Conservation (phyloP, 768 basidiomycete species). For the Trametes cingulata region DNA sequence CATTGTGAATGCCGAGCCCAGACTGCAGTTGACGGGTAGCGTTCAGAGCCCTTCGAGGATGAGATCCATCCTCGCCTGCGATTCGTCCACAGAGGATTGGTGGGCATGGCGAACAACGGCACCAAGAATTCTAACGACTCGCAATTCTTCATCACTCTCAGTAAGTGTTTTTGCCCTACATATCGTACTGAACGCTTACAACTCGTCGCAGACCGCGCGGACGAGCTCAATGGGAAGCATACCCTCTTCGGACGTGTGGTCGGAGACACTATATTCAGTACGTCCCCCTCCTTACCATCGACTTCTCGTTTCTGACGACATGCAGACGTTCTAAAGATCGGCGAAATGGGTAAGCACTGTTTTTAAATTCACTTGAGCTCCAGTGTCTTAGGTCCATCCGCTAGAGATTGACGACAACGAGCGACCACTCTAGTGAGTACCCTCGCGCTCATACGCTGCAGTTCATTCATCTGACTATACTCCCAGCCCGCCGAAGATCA, state of each 20-base stretch:
- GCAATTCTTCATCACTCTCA: slow-evolving; percentile 94
- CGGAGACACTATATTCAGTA: slow-evolving; percentile 89
- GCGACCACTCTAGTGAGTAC: slow-evolving; percentile 75
- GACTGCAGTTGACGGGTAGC: too few relatives aligned
- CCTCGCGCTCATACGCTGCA: not conserved
- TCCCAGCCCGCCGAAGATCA: slow-evolving; percentile 89
- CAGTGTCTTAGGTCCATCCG: slow-evolving; percentile 18
- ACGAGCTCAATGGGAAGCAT: slow-evolving; percentile 92
- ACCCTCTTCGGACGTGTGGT: slow-evolving; percentile 91
- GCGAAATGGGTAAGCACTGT: slow-evolving; percentile 69
- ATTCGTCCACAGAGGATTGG: slow-evolving; percentile 85
- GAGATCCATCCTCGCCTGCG: slow-evolving; percentile 92
- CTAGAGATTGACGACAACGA: slow-evolving; percentile 74
- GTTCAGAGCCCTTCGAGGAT: slow-evolving; percentile 87
- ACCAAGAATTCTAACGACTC: slow-evolving; percentile 88
- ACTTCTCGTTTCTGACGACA: not conserved
- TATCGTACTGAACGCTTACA: not conserved
- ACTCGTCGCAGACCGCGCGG: slow-evolving; percentile 67
- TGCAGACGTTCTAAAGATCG: slow-evolving; percentile 88
- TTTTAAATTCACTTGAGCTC: not conserved
- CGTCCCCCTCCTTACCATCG: slow-evolving; percentile 26
- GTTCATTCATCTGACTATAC: not conserved
- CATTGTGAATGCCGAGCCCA: too few relatives aligned
- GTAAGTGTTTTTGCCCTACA: slow-evolving; percentile 39
- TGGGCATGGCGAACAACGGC: slow-evolving; percentile 93